These are phyloP conservation scores for Blastomyces silverae DNA, from an alignment of 2,329 filamentous ascomycete genomes.

Conservation along the genomic window DNA sequence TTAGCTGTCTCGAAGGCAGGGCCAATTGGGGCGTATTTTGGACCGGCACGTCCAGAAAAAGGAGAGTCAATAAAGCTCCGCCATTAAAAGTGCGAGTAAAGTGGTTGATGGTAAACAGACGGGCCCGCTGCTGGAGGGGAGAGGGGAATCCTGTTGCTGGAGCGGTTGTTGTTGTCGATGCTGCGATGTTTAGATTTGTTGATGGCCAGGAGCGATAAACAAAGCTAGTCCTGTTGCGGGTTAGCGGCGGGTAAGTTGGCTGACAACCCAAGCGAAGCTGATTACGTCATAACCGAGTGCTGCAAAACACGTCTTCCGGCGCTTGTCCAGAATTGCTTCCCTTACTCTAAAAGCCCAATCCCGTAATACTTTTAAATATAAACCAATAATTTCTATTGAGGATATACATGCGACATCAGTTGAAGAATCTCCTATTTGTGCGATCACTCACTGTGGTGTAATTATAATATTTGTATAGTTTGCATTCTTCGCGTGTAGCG, in stretches of 20 bases:
- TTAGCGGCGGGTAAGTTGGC: constrained; percentile 19
- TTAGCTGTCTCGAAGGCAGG: constrained; percentile 17
- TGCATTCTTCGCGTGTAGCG: constrained; percentile 16
- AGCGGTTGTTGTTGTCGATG: constrained; percentile 13
- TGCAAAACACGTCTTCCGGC: constrained; percentile 16
- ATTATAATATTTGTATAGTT: constrained; percentile 7
- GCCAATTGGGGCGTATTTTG: constrained; percentile 11
- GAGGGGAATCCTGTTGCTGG: constrained; percentile 4
- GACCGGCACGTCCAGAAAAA: constrained; percentile 8
- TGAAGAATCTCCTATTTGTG: neutral
- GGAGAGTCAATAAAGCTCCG: constrained; percentile 1
- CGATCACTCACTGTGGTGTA: neutral
- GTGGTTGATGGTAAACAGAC: constrained; percentile 3
- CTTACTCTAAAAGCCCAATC: neutral
- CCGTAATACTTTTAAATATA: neutral
- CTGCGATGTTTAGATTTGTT: constrained; percentile 12
- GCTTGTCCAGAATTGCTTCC: neutral
- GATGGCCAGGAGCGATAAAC: constrained; percentile 19
- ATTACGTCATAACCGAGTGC: constrained; percentile 18
- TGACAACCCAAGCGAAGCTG: constrained; percentile 16
- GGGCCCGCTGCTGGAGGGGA: neutral
- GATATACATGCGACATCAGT: constrained; percentile 1
- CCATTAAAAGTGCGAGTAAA: constrained; percentile 5
- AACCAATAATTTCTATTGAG: neutral
- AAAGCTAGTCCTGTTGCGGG: constrained; percentile 21